Evolutionary conservation across 257 asterid genomes (phyloP), one percentile per base, ranked within the genome.

Genomic region (Lycium barbarum): DNA sequence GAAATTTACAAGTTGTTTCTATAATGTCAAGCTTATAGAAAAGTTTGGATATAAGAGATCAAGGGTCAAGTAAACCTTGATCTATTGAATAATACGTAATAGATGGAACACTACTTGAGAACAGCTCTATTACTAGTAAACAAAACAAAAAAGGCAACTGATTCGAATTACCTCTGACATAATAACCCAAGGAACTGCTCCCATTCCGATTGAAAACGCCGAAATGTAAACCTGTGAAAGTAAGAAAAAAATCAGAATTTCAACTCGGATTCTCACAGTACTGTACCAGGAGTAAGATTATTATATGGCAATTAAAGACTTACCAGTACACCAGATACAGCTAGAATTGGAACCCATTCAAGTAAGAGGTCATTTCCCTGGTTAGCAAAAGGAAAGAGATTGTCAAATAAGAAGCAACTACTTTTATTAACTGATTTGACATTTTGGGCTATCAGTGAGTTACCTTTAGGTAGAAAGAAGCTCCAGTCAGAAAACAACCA

Each of bases 101-200:
- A 3, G 45, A 76, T 51, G 22, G 26, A 76, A 51, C 45, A 76
- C 63, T 6, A 76, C 82, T 76, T 22, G 18, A 22, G 71, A 65
- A 7, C 5, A 9, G 11, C 3, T 45, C 11, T 80, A 35, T 5
- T 55, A 38, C 55, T 58, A 15, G 53, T 38, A 72, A 4, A 35
- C 26, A 26, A n/a, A 57, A 36, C n/a, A n/a, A 22, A 1, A 9
- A 11, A 61, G n/a, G 57, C 20, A 59, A 9, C 35, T 7, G 79
- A 18, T 7, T 4, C 9, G 47, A 55, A 14, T 82, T 91, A 95
- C 98, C 98, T 94, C 98, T 7, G 98, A 94, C 98, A 95, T 95
- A 26, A 94, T 91, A 70, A 95, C 96, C 98, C 98, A 95, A 47
- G 98, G 98, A 84, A 92, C 97, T 14, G 97, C 92, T 78, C 98